Base-by-base conservation (phyloP, 768 basidiomycete genomes). In the Saitozyma sp. region DNA sequence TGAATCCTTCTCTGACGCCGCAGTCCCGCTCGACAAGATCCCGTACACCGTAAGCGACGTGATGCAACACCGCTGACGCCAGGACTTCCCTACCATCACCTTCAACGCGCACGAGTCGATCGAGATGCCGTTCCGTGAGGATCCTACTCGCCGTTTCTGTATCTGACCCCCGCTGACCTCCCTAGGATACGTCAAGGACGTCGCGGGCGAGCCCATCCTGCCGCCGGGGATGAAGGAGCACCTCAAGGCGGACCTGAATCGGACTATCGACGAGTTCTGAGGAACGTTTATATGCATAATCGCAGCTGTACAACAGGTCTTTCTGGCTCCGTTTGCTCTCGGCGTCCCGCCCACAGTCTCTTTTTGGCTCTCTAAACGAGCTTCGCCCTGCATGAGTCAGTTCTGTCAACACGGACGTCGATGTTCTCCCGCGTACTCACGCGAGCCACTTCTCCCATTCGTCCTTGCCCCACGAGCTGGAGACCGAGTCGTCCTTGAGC, bases 111-210 rank as follows among this genome's bases (percentile, higher is more conserved):
- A 86, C 69, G 96, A 99, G 78, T 89, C 89, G 50, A 92, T 98
- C 6, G 92, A 97, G 81, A 99, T 99, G 96, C 96, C 96, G 0
- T 99, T 99, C 83, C 82, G 92, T 90, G 69, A 75, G 89, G 85
- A 19, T 37, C 41, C 14, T 9, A 3, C 53, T 9, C 9, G 20
- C 39, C 46, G 20, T 17, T 2, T 38, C 45, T 38, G 9, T n/a
- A 14, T 55, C 45, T 39, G 37, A 42, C 1, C 10, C 13, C 6
- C n/a, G 40, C 53, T 63, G 40, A 56, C 78, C 6, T 39, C 0
- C 74, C 82, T 20, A 84, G 84, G 84, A 10, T 84, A 86, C 62
- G 83, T 85, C 48, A 73, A 78, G 40, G 80, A 82, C 16, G 75
- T 75, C 10, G 75, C 82, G 14, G 83, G 82, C 0, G 83, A 90